phyloP scores from a whole-genome alignment of 2,329 filamentous ascomycete species.

The Claviceps purpurea region DNA sequence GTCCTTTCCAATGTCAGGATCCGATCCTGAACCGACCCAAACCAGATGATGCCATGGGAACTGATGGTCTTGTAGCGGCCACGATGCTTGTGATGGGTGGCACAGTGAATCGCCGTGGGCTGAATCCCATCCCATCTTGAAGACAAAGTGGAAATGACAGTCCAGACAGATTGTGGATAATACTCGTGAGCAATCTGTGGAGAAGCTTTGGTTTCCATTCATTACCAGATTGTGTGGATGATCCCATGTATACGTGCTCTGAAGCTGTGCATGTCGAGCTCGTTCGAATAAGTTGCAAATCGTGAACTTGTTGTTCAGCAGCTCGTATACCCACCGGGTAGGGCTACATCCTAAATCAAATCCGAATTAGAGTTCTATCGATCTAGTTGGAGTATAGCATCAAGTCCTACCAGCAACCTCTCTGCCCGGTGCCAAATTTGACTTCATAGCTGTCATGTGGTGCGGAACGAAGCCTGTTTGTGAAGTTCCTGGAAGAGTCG shows the following conservation, averaged over 20 bases:
- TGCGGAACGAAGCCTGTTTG: conserved; percentile 15
- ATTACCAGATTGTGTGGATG: conserved; percentile 24
- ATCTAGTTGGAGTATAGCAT: neutral
- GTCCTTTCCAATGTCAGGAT: conserved; percentile 12
- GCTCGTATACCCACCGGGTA: conserved; percentile 28
- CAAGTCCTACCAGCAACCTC: conserved; percentile 16
- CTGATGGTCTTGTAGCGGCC: conserved; percentile 20
- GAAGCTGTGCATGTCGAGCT: conserved; percentile 16
- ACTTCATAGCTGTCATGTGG: conserved; percentile 21
- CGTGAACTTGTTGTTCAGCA: conserved; percentile 24
- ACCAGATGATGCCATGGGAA: conserved; percentile 27
- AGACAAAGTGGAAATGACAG: conserved; percentile 29
- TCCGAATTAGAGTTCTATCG: neutral
- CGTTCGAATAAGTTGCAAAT: conserved; percentile 23
- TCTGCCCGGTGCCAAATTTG: conserved; percentile 12
- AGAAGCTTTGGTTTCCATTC: conserved; percentile 26
- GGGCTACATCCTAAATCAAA: conserved; percentile 21
- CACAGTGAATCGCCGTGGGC: conserved; percentile 17
- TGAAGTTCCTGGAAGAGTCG: conserved; percentile 19
- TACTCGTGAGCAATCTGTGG: conserved; percentile 12
- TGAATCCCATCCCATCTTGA: conserved; percentile 22
- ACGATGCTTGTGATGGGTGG: conserved; percentile 17
- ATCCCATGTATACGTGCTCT: conserved; percentile 19
- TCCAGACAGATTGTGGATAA: conserved; percentile 26
- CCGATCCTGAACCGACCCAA: conserved; percentile 20